phyloP scores from a whole-genome alignment of 2,329 filamentous ascomycete species.

The Penicillium verrucosum region DNA sequence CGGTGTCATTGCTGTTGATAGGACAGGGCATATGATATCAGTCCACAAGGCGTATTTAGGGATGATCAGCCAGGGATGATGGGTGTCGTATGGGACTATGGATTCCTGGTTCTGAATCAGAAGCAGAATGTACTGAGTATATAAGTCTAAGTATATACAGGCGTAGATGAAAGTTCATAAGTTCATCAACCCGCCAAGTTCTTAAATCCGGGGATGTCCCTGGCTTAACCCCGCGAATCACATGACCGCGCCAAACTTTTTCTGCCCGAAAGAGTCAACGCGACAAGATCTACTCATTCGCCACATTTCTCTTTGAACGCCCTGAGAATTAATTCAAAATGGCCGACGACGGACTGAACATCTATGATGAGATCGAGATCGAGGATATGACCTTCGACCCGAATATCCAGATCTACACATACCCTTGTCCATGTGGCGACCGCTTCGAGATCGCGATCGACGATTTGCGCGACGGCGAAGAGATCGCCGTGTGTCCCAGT shows the following conservation, averaged over 20 bases:
- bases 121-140: background rate
- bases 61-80: background rate
- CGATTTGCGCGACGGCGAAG: conserved; percentile 82
- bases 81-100: background rate
- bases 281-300: background rate
- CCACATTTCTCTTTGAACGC: conserved; percentile 1
- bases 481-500: conserved; percentile 95
- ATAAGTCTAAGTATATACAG: background rate
- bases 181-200: background rate
- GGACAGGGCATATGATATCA: background rate
- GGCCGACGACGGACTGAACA: conserved; percentile 65
- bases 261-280: conserved; percentile 9
- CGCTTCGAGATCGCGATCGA: conserved; percentile 85
- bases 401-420: conserved; percentile 82
- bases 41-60: background rate
- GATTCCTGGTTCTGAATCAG: too few species aligned
- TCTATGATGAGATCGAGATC: conserved; percentile 98
- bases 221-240: conserved; percentile 24
- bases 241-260: conserved; percentile 30
- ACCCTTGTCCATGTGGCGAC: conserved; percentile 96
- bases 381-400: conserved; percentile 95
- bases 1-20: background rate
- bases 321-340: conserved; percentile 39
- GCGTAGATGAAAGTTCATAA: background rate
- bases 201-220: conserved; percentile 3